Base-by-base conservation (phyloP, 495 filamentous ascomycete genomes). In the Annulohypoxylon stygium region DNA sequence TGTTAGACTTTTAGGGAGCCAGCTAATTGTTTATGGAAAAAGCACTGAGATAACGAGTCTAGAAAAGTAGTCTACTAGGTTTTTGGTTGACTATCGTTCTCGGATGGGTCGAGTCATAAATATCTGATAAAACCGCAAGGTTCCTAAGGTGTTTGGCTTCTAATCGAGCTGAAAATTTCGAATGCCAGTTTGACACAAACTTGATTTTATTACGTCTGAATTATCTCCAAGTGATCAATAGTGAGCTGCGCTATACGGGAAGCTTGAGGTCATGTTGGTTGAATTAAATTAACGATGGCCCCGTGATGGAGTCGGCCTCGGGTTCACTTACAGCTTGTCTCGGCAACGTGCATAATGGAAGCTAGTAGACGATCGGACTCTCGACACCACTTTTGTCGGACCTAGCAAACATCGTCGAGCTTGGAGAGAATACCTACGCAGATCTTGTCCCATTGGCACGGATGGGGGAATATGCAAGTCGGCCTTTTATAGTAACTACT, bases 361-460 rank as follows among this genome's bases (percentile, higher is more conserved):
- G 66, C 58, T 37, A 39, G 59, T 37, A 57, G 50, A 16, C 37
- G 55, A 48, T 6, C 30, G 34, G 16, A 25, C 26, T 50, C 50
- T 43, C 37, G 25, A 33, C 18, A 18, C 61, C 18, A 18, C 61
- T 39, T 57, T 55, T 1, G 20, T 62, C 34, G 37, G 58, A 39
- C 45, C 37, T 14, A 61, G 45, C 65, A 68, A 61, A 68, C 47
- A 60, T 34, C 14, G 26, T 45, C 37, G 41, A 47, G 33, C 45
- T 16, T 10, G 41, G 50, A 48, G 16, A 39, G 33, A 23, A 20
- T 36, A 6, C 7, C 10, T 8, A 26, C 6, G 57, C 26, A 57
- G 47, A 55, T 61, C 43, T 45, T 54, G 37, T 65, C 60, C 53
- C 53, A 73, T 73, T 68, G 58, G 70, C n/a, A 73, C 70, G 70